A percentile compares a stretch with the other conserved stretches of the same genome.
Evolutionary conservation across 73 alveolate genomes (phyloP).

Genomic region (Paramecium octaurelia): DNA sequence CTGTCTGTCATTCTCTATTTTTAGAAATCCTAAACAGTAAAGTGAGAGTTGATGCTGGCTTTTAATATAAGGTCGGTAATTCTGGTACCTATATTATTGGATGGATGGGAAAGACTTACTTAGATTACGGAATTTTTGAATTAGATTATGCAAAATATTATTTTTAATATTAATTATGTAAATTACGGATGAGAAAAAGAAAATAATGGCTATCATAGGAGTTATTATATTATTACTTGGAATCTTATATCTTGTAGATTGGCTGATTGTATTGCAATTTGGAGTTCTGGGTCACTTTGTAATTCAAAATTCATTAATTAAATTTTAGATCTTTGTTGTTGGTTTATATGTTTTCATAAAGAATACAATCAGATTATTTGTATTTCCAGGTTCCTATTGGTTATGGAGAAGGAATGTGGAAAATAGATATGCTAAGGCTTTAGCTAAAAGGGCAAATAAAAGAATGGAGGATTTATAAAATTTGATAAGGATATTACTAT

Average conservation of each 20-base stretch:
- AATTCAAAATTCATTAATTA: neutral
- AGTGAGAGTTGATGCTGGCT: neutral
- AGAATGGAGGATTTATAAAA: neutral
- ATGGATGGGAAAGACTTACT: neutral
- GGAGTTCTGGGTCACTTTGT: slow-evolving; percentile 5
- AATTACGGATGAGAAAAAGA: neutral
- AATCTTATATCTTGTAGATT: neutral
- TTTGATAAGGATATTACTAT: neutral
- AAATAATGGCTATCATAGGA: neutral
- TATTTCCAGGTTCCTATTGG: slow-evolving; percentile 62
- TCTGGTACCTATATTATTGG: neutral
- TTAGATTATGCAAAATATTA: neutral
- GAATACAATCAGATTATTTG: slow-evolving; percentile 34
- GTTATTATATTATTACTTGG: neutral
- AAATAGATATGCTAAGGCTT: neutral
- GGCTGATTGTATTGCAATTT: neutral
- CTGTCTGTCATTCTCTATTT: neutral
- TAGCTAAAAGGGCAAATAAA: neutral
- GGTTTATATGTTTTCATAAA: neutral
- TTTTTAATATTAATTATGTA: neutral
- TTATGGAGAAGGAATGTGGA: slow-evolving; percentile 56
- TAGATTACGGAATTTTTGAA: neutral
- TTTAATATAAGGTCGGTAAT: neutral
- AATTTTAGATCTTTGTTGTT: neutral
- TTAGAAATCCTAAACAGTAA: neutral